Percentiles rank a stretch among this genome's conserved stretches.
phyloP scores from a whole-genome alignment of 371 early-diverging fungal species.

The Coemansia sp. region DNA sequence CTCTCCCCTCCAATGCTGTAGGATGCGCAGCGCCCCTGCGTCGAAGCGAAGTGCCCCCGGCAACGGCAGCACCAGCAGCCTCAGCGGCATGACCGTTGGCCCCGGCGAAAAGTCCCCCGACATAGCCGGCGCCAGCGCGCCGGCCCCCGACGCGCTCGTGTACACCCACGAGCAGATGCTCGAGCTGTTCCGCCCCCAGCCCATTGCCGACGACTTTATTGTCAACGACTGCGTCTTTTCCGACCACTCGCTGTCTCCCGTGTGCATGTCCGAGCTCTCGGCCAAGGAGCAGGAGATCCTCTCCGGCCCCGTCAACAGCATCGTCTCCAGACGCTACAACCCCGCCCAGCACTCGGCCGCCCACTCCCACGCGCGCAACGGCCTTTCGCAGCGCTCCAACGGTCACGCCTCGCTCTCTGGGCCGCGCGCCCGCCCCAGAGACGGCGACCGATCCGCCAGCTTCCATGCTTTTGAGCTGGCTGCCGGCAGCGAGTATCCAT shows the following conservation, averaged over 20 bases:
- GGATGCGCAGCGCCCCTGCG: slow-evolving; percentile 51
- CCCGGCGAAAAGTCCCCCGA: slow-evolving; percentile 37
- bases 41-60: slow-evolving; percentile 9
- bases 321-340: slow-evolving; percentile 35
- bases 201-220: slow-evolving; percentile 67
- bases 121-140: slow-evolving; percentile 11
- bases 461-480: not conserved
- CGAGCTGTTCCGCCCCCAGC: slow-evolving; percentile 66
- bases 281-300: slow-evolving; percentile 70
- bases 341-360: slow-evolving; percentile 13
- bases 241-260: slow-evolving; percentile 62
- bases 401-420: slow-evolving; percentile 8
- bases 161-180: slow-evolving; percentile 82
- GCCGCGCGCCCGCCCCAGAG: slow-evolving; percentile 16
- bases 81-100: slow-evolving; percentile 3
- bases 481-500: not conserved
- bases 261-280: slow-evolving; percentile 63
- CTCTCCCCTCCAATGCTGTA: slow-evolving; percentile 3
- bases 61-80: slow-evolving; percentile 5
- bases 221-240: slow-evolving; percentile 71
- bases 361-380: slow-evolving; percentile 26
- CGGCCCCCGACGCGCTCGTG: slow-evolving; percentile 47
- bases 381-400: slow-evolving; percentile 12
- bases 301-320: slow-evolving; percentile 43
- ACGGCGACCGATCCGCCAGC: not conserved